Evolutionary conservation across 2,329 filamentous ascomycete genomes (phyloP), one percentile per base, ranked within the genome.

Genomic region (Colletotrichum navitas): DNA sequence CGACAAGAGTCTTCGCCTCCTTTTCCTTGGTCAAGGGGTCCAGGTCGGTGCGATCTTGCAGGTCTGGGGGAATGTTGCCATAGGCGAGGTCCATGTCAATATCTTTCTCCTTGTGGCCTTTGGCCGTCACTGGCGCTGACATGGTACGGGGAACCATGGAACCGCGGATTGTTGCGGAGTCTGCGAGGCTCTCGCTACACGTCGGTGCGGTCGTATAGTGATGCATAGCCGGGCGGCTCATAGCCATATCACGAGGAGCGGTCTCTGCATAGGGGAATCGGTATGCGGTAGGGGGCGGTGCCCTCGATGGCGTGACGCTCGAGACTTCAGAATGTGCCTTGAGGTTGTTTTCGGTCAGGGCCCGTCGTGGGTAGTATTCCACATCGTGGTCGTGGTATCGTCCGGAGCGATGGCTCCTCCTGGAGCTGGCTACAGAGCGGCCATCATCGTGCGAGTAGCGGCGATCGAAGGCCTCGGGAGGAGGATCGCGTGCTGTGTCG

Each of bases 81-180:
- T 98, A 98, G 10, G 95, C 95, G 10, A 98, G 86, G 79, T 97
- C 88, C 93, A 97, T 94, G 78, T 98, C 95, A 76, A 97, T 91
- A 66, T 90, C 85, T 75, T 87, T 85, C 55, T 77, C 77, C 73
- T 76, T 76, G 72, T 60, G 72, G 26, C 51, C 73, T 58, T 74
- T 74, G 34, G 76, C 76, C 26, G 85, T 74, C 12, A 82, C 77
- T 1, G 83, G 80, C 26, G 85, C 82, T 8, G 86, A 86, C 32
- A 76, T 73, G 39, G 80, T 77, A 21, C 81, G 84, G 58, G 81
- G 80, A 12, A 81, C 74, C 71, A 82, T 76, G n/a, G 66, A 73
- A 54, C 60, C 72, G 49, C 65, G 69, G 49, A 67, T 36, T 5
- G 70, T 72, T 16, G 73, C 71, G 11, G 73, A 73, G 43, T 70